These are phyloP conservation scores for Effrenium voratum DNA, from an alignment of 73 alveolate genomes.

Conservation along the genomic window DNA sequence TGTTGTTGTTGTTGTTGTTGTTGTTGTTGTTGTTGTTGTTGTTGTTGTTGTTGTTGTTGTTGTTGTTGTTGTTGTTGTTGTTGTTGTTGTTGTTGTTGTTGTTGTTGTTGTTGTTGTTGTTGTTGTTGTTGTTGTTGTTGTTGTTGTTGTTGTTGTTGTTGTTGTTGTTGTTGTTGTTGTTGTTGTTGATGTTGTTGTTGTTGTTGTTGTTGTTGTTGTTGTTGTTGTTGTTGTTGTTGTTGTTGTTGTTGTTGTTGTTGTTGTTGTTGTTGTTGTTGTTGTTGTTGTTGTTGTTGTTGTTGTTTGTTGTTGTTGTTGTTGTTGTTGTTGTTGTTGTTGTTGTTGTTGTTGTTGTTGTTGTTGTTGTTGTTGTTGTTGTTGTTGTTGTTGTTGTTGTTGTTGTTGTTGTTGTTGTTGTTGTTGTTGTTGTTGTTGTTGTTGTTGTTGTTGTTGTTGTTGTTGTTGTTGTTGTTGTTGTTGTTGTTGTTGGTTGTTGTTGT, in stretches of 20 bases:
- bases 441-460: neutral
- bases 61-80: neutral
- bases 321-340: neutral
- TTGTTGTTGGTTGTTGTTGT: neutral
- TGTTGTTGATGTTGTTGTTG: neutral
- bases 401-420: neutral
- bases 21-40: neutral
- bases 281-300: neutral
- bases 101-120: neutral
- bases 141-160: neutral
- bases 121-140: neutral
- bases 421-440: neutral
- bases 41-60: neutral
- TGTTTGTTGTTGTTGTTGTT: neutral
- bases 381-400: neutral
- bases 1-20: neutral
- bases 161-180: neutral
- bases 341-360: neutral
- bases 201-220: neutral
- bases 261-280: neutral
- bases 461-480: neutral
- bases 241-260: neutral
- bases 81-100: neutral
- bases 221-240: neutral
- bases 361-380: neutral